These are phyloP conservation scores for Astrocystis sublimbata DNA, from an alignment of 495 filamentous ascomycete species.

Conservation along the genomic window DNA sequence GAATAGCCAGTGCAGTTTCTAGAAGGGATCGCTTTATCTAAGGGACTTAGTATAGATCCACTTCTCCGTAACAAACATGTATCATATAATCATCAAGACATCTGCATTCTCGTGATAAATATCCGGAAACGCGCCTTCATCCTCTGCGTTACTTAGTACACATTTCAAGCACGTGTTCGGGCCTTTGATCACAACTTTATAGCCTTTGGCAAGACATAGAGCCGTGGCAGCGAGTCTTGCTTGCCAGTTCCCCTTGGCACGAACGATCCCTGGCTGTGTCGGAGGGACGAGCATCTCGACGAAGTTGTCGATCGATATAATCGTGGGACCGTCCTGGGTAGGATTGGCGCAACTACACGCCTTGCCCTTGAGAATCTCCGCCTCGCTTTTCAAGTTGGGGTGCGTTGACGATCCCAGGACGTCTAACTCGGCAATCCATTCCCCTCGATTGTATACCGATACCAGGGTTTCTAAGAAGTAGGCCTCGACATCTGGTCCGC, in stretches of 20 bases:
- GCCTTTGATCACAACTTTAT: neutral
- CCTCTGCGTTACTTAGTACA: neutral
- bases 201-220: neutral
- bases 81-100: constrained; percentile 9
- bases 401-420: constrained; percentile 11
- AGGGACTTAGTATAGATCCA: too few species aligned
- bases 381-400: neutral
- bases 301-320: constrained; percentile 14
- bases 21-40: too few species aligned
- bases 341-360: neutral
- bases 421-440: constrained; percentile 43
- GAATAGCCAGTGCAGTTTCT: too few species aligned
- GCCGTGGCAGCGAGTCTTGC: constrained; percentile 8
- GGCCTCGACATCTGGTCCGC: constrained; percentile 25
- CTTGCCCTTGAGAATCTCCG: neutral
- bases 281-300: constrained; percentile 7
- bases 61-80: too few species aligned
- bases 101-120: neutral
- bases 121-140: neutral
- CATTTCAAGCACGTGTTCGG: neutral
- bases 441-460: constrained; percentile 31
- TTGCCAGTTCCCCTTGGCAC: neutral
- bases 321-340: neutral
- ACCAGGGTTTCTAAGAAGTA: constrained; percentile 36
- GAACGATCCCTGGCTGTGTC: constrained; percentile 1